These are phyloP conservation scores for Gentiana straminea DNA, from an alignment of 257 asterid species.

Conservation along the genomic window DNA sequence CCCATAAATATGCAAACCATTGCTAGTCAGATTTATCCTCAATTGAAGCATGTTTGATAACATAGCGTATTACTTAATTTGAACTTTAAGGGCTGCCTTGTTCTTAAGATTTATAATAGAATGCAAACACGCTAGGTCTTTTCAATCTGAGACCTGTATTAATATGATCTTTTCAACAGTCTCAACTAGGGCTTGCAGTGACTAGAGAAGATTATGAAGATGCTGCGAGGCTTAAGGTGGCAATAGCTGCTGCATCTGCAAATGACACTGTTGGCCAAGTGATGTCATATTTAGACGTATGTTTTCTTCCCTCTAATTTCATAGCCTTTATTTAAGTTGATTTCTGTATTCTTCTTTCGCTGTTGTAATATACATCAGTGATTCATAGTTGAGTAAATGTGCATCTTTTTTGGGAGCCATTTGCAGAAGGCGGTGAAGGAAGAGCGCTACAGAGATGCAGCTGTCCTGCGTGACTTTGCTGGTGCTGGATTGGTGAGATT, in stretches of 20 bases:
- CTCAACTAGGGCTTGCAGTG: slow-evolving; percentile 54
- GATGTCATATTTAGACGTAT: slow-evolving; percentile 67
- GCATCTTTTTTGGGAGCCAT: slow-evolving; percentile 11
- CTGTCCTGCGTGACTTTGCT: slow-evolving; percentile 73
- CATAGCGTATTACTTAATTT: too few species aligned
- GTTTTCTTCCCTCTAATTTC: slow-evolving; percentile 6
- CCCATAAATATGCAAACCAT: too few species aligned
- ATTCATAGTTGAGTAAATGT: background rate
- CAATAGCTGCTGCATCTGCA: slow-evolving; percentile 87
- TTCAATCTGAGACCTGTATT: too few species aligned
- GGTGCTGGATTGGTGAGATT: slow-evolving; percentile 87
- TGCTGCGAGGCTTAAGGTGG: slow-evolving; percentile 90
- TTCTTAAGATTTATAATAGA: too few species aligned
- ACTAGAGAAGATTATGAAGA: slow-evolving; percentile 78
- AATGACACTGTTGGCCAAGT: slow-evolving; percentile 83
- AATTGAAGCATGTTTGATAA: too few species aligned
- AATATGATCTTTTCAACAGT: slow-evolving; percentile 31
- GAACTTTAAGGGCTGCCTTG: too few species aligned
- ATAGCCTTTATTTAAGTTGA: background rate
- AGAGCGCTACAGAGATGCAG: slow-evolving; percentile 80
- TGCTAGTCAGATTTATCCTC: too few species aligned
- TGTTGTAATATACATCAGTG: slow-evolving; percentile 1
- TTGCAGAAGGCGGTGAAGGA: slow-evolving; percentile 73
- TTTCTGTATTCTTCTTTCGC: background rate
- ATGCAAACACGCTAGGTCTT: too few species aligned